Evolutionary conservation across 129 eudicot genomes (phyloP).

Genomic region (Cynara cardunculus): DNA sequence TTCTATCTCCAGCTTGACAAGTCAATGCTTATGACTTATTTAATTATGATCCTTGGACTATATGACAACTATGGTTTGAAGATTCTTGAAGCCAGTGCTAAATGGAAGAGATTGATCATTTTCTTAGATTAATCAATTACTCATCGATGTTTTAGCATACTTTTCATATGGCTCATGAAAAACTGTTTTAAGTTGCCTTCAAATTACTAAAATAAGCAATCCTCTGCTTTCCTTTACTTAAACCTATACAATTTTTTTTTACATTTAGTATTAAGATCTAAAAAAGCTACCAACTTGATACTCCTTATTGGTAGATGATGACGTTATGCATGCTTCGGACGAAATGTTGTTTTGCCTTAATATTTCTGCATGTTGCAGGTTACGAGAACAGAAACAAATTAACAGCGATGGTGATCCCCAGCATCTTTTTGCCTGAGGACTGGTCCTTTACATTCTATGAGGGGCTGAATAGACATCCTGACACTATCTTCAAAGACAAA

Average conservation of each 20-base stretch:
- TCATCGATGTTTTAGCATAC: background rate
- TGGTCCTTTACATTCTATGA: constrained; percentile 97
- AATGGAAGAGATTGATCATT: background rate
- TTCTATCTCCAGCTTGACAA: too few species aligned
- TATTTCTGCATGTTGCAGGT: constrained; percentile 36
- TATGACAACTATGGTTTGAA: background rate
- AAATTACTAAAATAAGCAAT: background rate
- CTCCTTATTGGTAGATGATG: background rate
- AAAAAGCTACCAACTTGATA: background rate
- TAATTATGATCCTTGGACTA: background rate
- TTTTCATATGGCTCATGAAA: background rate
- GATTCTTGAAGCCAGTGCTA: background rate
- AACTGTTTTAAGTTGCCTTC: background rate
- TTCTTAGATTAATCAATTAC: background rate
- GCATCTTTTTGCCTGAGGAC: constrained; percentile 95
- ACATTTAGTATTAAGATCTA: background rate
- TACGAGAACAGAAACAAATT: constrained; percentile 65
- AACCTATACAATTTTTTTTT: background rate
- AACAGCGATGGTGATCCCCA: constrained; percentile 94
- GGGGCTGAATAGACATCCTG: constrained; percentile 89
- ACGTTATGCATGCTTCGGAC: background rate
- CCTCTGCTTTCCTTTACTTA: background rate
- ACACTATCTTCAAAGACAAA: constrained; percentile 85
- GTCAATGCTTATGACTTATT: background rate
- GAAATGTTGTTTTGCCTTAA: background rate